Percentiles rank a stretch among this genome's conserved stretches.
Conservation (phyloP, 73 alveolate species). For the Paramecium biaurelia region DNA sequence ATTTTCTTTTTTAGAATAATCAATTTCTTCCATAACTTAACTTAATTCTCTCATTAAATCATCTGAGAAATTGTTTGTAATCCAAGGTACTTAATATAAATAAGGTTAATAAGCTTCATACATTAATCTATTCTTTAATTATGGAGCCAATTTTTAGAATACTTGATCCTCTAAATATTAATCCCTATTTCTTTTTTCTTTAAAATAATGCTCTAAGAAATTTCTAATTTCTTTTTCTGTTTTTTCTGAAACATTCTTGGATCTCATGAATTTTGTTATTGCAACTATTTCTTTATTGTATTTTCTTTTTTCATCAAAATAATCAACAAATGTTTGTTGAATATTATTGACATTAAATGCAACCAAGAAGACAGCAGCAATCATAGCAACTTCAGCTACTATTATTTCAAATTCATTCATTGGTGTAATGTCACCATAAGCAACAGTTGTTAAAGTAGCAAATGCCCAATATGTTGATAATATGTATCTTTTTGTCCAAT, state of each 20-base stretch:
- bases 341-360: not conserved
- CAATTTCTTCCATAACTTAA: conserved; percentile 16
- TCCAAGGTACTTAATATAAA: conserved; percentile 36
- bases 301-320: conserved; percentile 40
- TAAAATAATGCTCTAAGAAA: conserved; percentile 52
- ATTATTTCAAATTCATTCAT: conserved; percentile 48
- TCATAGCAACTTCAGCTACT: conserved; percentile 40
- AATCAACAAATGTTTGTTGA: conserved; percentile 49
- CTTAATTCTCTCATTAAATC: conserved; percentile 52
- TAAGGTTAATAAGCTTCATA: conserved; percentile 49
- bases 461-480: conserved; percentile 53
- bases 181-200: conserved; percentile 58
- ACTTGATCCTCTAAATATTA: conserved; percentile 37
- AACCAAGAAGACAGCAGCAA: conserved; percentile 40
- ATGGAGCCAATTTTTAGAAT: conserved; percentile 16
- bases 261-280: conserved; percentile 53
- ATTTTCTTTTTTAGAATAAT: conserved; percentile 21
- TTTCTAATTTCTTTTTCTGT: conserved; percentile 55
- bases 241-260: conserved; percentile 50
- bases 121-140: conserved; percentile 43
- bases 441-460: conserved; percentile 52
- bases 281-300: conserved; percentile 52
- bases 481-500: conserved; percentile 39
- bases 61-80: conserved; percentile 47
- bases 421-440: conserved; percentile 50